Base-by-base conservation (phyloP, 1,284 basidiomycete genomes). In the Fomes fomentarius region DNA sequence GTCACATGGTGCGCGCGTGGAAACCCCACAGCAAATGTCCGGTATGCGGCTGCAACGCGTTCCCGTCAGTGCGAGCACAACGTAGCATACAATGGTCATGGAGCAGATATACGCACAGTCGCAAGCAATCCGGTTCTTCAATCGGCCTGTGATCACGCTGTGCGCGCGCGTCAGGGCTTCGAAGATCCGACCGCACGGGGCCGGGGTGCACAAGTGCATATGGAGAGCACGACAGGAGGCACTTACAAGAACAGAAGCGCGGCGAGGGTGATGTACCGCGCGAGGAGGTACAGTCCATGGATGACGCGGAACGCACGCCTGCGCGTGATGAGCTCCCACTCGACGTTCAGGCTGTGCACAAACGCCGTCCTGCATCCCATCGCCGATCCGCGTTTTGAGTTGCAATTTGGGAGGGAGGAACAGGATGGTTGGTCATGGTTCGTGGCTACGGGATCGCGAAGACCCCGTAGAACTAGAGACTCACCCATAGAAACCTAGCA, bases 401-500 rank as follows among this genome's bases (percentile, higher is more conserved):
- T n/a, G n/a, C n/a, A n/a, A n/a, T n/a, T n/a, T n/a, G n/a, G n/a
- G n/a, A n/a, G n/a, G n/a, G n/a, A n/a, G n/a, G n/a, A n/a, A n/a
- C n/a, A n/a, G n/a, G n/a, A n/a, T n/a, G n/a, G n/a, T n/a, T n/a
- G n/a, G n/a, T n/a, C n/a, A n/a, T n/a, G n/a, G n/a, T n/a, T n/a
- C n/a, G n/a, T n/a, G n/a, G n/a, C n/a, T n/a, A n/a, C n/a, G n/a
- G n/a, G n/a, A n/a, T n/a, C n/a, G n/a, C n/a, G n/a, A n/a, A n/a
- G n/a, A n/a, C n/a, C n/a, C n/a, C n/a, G 17, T 4, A 2, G 24
- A n/a, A n/a, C n/a, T 9, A 50, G 7, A 17, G 1, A 50, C 58
- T 37, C 34, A 58, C 53, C 54, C 58, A 25, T 54, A 57, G 47
- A 60, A 56, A 22, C 58, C 58, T 4, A 60, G 45, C 39, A 60